Base-by-base conservation (phyloP, 2,329 filamentous ascomycete genomes). In the Botrytis medusae region DNA sequence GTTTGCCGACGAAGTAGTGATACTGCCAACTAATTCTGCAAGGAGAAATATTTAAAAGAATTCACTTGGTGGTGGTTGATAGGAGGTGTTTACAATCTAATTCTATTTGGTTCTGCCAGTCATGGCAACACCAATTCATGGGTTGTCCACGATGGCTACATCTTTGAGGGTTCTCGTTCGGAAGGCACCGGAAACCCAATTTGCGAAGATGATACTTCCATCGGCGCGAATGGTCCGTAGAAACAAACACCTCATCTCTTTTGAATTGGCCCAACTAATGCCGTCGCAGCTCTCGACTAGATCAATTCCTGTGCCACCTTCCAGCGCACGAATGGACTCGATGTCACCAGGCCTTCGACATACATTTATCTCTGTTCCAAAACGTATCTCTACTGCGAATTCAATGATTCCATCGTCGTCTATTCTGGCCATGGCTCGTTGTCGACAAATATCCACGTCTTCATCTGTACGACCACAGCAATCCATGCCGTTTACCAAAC, bases 361-460 rank as follows among this genome's bases (percentile, higher is more conserved):
- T n/a, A 37, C n/a, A 20, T 59, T 46, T 20, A 34, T 46, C 42
- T 68, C 48, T 9, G 32, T 12, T 20, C 16, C 51, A 14, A 72
- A 59, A 37, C 51, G 48, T 60, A 44, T 78, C 34, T 74, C 75
- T 60, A 75, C 75, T 40, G 76, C 75, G 40, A 79, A 77, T 71
- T 76, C 77, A 2, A 74, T 77, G 37, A 57, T 68, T 51, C 74
- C 75, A 16, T 74, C 74, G 29, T 54, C 69, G 37, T 40, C 59
- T n/a, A 73, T 71, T 25, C 74, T 75, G 20, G 68, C 71, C 7
- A 48, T 65, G n/a, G 48, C 73, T 10, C 74, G 75, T 63, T 75
- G 68, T 34, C 76, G 77, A 42, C 76, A 78, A 37, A 75, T 79
- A 65, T 80, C 78, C 22, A 79, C 74, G 18, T 69, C 72, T 57